Percentiles rank a stretch among this genome's conserved stretches.
These are phyloP conservation scores for Carex arenaria DNA, from an alignment of 202 grass and related monocot genomes.

Conservation along the genomic window DNA sequence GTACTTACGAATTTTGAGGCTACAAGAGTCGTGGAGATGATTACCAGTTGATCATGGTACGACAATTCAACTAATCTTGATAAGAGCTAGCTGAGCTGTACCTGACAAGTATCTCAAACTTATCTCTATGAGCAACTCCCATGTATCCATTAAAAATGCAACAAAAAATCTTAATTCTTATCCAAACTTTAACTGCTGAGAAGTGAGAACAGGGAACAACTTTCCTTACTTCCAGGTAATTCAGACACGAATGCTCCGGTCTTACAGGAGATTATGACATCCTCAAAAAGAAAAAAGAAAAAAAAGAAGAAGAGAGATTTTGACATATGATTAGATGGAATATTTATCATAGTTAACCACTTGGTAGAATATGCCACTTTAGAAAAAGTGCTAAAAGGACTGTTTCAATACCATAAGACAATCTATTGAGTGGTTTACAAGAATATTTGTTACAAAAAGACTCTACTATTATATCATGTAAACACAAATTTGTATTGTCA, in stretches of 20 bases:
- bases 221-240: neutral
- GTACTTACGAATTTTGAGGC: neutral
- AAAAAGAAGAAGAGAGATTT: too few relatives aligned
- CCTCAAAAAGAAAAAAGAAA: too few relatives aligned
- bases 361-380: neutral
- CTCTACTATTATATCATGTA: too few relatives aligned
- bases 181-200: neutral
- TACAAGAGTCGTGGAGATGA: neutral
- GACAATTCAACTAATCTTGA: neutral
- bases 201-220: neutral
- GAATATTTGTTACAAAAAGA: too few relatives aligned
- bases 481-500: too few relatives aligned
- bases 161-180: neutral
- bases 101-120: neutral
- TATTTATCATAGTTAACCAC: neutral
- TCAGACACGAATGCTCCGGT: neutral
- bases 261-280: neutral
- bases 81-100: conserved; percentile 13
- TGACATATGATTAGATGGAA: neutral
- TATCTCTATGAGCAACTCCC: neutral
- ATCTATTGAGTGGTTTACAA: too few relatives aligned
- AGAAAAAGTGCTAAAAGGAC: neutral
- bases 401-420: neutral
- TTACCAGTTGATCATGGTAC: neutral
- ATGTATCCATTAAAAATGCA: neutral